A percentile compares a stretch with the other conserved stretches of the same genome.
Evolutionary conservation across 2,329 filamentous ascomycete species (phyloP).

Genomic region (Cladosporium sp.): DNA sequence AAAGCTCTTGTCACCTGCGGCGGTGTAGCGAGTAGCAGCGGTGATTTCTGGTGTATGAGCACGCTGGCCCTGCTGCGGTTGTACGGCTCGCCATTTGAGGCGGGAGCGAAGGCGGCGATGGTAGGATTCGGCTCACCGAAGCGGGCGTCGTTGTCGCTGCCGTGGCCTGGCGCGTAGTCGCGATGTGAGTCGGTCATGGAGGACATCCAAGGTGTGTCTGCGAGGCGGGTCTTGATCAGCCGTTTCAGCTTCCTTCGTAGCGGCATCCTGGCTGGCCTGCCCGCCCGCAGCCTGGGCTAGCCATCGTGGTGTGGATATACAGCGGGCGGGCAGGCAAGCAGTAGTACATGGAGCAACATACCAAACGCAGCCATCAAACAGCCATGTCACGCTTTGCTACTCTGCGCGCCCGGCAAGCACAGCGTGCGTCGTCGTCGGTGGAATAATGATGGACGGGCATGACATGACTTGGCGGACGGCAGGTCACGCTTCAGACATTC

Average conservation of each 20-base stretch:
- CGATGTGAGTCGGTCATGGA: conserved; percentile 44
- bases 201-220: conserved; percentile 49
- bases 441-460: background rate
- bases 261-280: conserved; percentile 8
- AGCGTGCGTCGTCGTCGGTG: background rate
- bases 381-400: conserved; percentile 7
- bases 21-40: conserved; percentile 84
- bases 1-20: conserved; percentile 91
- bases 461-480: background rate
- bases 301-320: background rate
- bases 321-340: background rate
- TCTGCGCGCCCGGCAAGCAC: conserved; percentile 3
- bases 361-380: conserved; percentile 26
- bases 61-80: conserved; percentile 45
- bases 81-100: conserved; percentile 54
- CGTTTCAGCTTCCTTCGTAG: conserved; percentile 13
- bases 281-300: background rate
- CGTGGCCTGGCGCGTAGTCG: conserved; percentile 39
- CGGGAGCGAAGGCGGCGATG: conserved; percentile 83
- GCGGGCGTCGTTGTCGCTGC: conserved; percentile 13
- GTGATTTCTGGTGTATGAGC: conserved; percentile 94
- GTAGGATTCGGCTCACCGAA: conserved; percentile 58
- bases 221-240: conserved; percentile 16
- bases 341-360: conserved; percentile 11
- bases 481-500: background rate